These are phyloP conservation scores for Lasiosphaeris hirsuta DNA, from an alignment of 495 filamentous ascomycete species.

Conservation along the genomic window DNA sequence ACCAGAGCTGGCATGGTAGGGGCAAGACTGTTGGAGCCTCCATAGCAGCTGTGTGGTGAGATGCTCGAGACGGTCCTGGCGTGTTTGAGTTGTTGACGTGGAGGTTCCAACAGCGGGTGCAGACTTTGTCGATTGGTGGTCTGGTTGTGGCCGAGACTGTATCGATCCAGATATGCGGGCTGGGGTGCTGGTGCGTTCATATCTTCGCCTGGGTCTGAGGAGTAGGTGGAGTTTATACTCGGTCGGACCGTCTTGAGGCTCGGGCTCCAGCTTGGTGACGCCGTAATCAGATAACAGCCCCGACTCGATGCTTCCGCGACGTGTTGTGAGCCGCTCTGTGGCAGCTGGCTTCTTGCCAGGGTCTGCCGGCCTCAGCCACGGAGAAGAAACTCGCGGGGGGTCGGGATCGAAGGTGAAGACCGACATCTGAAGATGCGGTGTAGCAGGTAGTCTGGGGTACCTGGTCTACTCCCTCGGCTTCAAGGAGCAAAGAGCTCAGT, in stretches of 20 bases:
- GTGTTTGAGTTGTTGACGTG: conserved; percentile 53
- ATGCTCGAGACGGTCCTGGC: conserved; percentile 81
- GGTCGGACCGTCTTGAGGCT: conserved; percentile 89
- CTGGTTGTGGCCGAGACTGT: conserved; percentile 56
- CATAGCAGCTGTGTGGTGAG: conserved; percentile 93
- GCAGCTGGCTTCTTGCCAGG: conserved; percentile 28
- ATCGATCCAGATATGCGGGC: conserved; percentile 48
- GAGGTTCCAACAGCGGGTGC: conserved; percentile 24
- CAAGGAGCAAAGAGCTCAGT: not conserved
- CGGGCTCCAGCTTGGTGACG: conserved; percentile 75
- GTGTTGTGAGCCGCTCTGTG: conserved; percentile 29
- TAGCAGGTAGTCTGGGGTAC: not conserved
- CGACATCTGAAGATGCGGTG: conserved; percentile 58
- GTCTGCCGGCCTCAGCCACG: conserved; percentile 65
- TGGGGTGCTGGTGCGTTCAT: conserved; percentile 55
- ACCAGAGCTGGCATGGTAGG: conserved; percentile 76
- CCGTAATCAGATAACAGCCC: conserved; percentile 65
- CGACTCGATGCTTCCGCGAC: conserved; percentile 33
- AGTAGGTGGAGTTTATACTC: conserved; percentile 98
- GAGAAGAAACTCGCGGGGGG: conserved; percentile 81
- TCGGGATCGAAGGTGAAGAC: conserved; percentile 94
- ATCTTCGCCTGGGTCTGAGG: conserved; percentile 70
- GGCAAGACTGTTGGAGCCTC: conserved; percentile 92
- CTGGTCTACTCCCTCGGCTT: not conserved
- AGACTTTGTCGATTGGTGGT: conserved; percentile 50